Base-by-base conservation (phyloP, 352 stramenopile species). In the Pythium monospermum region DNA sequence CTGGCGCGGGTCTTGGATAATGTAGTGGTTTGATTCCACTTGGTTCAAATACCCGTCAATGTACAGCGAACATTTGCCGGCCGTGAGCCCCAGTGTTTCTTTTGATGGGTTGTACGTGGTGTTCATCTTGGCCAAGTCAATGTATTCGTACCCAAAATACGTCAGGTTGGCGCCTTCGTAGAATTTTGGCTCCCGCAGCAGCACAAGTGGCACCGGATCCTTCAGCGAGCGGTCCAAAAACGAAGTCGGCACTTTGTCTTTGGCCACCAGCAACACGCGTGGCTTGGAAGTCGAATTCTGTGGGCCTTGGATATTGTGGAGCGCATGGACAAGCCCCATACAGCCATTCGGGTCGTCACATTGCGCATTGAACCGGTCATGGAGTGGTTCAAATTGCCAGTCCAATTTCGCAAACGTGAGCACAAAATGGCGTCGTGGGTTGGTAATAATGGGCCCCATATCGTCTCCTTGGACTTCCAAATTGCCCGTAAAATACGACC, bases 101-200 rank as follows among this genome's bases (percentile, higher is more conserved):
- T n/a, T n/a, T n/a, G n/a, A n/a, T n/a, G n/a, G n/a, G n/a, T n/a
- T n/a, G n/a, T n/a, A n/a, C n/a, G n/a, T n/a, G n/a, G n/a, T n/a
- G n/a, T n/a, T n/a, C n/a, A n/a, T n/a, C n/a, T n/a, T n/a, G n/a
- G n/a, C n/a, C n/a, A n/a, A n/a, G n/a, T n/a, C n/a, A n/a, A 70
- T 25, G 50, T 70, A 67, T 35, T 73, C 65, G 59, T 56, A 73
- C 49, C 67, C 55, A 25, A 54, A 66, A 44, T 56, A 53, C 18
- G 28, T 44, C 16, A 46, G 32, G 11, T 53, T 35, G 6, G 49
- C 30, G 1, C 26, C 2, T 39, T 60, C 66, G 44, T 57, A 61
- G 19, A 64, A 55, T 44, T 42, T 50, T 11, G 44, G 50, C 37
- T 47, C 28, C 18, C 62, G 62, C 19, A 66, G 51, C 46, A 46